These are phyloP conservation scores for Erodium maritimum DNA, from an alignment of 345 rosid genomes.

Conservation along the genomic window DNA sequence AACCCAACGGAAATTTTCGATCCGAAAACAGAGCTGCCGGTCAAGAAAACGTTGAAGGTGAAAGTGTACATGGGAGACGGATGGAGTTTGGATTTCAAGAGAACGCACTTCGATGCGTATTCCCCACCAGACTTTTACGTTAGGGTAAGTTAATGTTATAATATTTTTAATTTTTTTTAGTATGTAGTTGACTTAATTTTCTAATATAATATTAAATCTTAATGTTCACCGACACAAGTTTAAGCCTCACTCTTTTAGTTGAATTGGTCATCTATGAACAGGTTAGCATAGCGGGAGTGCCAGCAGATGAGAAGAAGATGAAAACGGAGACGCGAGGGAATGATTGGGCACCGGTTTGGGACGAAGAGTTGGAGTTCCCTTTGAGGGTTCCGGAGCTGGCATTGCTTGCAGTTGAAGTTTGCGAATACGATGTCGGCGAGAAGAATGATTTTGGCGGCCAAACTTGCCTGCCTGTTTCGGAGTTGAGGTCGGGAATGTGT, in stretches of 20 bases:
- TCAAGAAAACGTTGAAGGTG: constrained; percentile 44
- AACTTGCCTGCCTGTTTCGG: constrained; percentile 54
- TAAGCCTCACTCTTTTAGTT: too few relatives aligned
- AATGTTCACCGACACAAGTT: too few relatives aligned
- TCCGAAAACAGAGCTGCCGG: constrained; percentile 26
- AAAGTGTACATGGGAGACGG: constrained; percentile 67
- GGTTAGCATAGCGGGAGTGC: constrained; percentile 66
- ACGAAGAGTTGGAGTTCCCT: constrained; percentile 51
- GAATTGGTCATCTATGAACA: too few relatives aligned
- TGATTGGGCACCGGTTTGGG: constrained; percentile 59
- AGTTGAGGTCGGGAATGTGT: constrained; percentile 45
- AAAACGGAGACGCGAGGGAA: constrained; percentile 45
- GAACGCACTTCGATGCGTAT: constrained; percentile 33
- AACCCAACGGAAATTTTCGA: constrained; percentile 26
- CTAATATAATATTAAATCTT: too few relatives aligned
- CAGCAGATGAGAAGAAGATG: constrained; percentile 43
- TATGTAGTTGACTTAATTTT: too few relatives aligned
- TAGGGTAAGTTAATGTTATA: constrained; percentile 22
- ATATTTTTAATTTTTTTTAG: too few relatives aligned
- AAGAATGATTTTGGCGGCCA: constrained; percentile 66
- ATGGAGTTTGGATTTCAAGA: constrained; percentile 44
- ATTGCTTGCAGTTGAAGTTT: constrained; percentile 56
- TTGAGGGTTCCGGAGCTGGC: constrained; percentile 61
- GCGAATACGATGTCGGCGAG: constrained; percentile 53
- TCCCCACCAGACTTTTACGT: constrained; percentile 65